Conservation (phyloP, 108 stramenopile genomes). For the Nitzschia sp. region DNA sequence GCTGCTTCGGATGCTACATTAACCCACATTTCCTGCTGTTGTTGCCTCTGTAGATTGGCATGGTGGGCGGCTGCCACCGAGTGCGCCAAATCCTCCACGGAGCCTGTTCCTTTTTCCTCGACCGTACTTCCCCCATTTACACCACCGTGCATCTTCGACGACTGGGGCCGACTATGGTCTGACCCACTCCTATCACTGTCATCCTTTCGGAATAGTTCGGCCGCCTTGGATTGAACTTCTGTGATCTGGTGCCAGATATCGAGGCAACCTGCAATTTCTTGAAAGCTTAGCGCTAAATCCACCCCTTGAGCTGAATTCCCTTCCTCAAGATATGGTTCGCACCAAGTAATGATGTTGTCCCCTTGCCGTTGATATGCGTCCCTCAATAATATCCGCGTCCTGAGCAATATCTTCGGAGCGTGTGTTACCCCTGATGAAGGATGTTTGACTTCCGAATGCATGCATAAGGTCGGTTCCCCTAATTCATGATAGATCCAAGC, state of each 20-base stretch:
- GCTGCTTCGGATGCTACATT: constrained; percentile 27
- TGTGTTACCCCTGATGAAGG: constrained; percentile 16
- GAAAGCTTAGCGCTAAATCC: constrained; percentile 85
- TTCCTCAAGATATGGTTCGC: constrained; percentile 71
- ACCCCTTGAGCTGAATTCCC: constrained; percentile 55
- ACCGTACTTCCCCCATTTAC: constrained; percentile 1
- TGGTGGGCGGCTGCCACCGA: constrained; percentile 48
- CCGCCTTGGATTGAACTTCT: constrained; percentile 72
- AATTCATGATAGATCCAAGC: constrained; percentile 60
- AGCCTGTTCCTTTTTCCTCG: neutral
- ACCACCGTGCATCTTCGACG: neutral
- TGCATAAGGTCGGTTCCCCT: constrained; percentile 81
- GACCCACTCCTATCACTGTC: neutral
- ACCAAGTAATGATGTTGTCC: constrained; percentile 92
- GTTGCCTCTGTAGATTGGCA: constrained; percentile 46
- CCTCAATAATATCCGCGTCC: constrained; percentile 75
- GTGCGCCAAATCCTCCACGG: constrained; percentile 45
- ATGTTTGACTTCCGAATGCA: constrained; percentile 69
- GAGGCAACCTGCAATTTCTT: constrained; percentile 88
- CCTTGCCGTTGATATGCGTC: constrained; percentile 90
- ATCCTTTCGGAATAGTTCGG: constrained; percentile 44
- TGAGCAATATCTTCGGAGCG: constrained; percentile 55
- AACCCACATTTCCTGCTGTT: constrained; percentile 42
- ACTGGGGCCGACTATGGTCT: neutral
- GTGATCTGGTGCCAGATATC: constrained; percentile 88